Base-by-base conservation (phyloP, 2,329 filamentous ascomycete species). In the Corinectria fuckeliana region DNA sequence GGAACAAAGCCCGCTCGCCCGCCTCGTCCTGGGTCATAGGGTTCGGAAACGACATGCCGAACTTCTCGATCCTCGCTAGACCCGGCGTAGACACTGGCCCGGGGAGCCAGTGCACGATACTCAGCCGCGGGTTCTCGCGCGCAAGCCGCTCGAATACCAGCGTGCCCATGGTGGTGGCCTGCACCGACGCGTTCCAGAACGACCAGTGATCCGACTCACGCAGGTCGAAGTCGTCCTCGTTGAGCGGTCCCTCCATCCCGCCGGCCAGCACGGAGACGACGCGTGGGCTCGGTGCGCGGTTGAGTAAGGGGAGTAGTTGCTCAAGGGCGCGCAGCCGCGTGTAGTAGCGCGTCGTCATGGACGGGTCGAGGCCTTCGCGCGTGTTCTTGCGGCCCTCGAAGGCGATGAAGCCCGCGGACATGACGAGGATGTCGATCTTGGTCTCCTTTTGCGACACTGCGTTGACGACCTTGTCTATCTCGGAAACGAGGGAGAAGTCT, bases 121-220 rank as follows among this genome's bases (percentile, higher is more conserved):
- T 55, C 2, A 62, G 9, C 2, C 21, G 10, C 2, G 52, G 59
- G 11, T 54, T 55, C 4, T 47, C 25, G 0, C 25, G 23, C 1
- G 39, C 44, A 3, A 49, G 3, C 18, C 18, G 21, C 25, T 62
- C 61, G 28, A 60, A 14, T 3, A 44, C 21, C 9, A 57, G 18
- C 5, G 49, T 57, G 10, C 51, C 32, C 56, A 64, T 64, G 2
- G 60, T 62, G 3, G 61, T 34, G 1, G 59, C 47, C 10, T 61
- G 54, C 4, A 58, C 23, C 16, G 53, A 52, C 16, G 50, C 9
- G 42, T 28, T 48, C 54, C 54, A 50, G 1, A 44, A 21, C 1
- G 38, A 14, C 11, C 34, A 61, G 34, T 61, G 39, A 2, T 18
- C 16, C 6, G 26, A 23, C 11, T 56, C 26, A 10, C 45, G 10